Conservation (phyloP, 306 rosid species). For the Dryas octopetala region DNA sequence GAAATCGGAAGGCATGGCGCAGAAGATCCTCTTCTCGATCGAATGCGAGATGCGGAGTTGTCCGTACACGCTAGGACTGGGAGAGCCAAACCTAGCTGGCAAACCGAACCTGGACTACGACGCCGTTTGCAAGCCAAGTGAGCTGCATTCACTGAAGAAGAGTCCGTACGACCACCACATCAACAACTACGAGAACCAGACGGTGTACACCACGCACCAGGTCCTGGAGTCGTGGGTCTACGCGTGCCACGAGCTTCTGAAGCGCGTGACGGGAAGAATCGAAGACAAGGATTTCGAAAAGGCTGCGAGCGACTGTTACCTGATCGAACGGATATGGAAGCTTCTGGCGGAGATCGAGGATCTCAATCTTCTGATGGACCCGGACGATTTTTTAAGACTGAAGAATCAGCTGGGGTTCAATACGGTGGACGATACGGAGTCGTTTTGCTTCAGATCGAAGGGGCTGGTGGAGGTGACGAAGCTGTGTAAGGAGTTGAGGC, state of each 20-base stretch:
- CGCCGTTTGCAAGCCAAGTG: constrained; percentile 64
- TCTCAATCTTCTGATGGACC: constrained; percentile 77
- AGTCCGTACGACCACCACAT: constrained; percentile 51
- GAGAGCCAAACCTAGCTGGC: constrained; percentile 66
- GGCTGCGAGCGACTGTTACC: constrained; percentile 58
- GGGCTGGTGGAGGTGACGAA: constrained; percentile 61
- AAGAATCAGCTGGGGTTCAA: constrained; percentile 51
- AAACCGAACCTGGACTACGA: constrained; percentile 77
- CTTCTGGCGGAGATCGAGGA: constrained; percentile 65
- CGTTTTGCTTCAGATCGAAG: constrained; percentile 76
- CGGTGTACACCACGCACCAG: constrained; percentile 77
- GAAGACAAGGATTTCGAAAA: constrained; percentile 37
- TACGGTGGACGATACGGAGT: constrained; percentile 42
- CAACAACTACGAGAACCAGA: constrained; percentile 60
- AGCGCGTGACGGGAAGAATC: constrained; percentile 42
- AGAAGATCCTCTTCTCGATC: constrained; percentile 52
- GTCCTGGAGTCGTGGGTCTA: constrained; percentile 69
- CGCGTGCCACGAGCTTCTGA: constrained; percentile 41
- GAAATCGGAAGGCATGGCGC: constrained; percentile 47
- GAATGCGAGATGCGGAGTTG: constrained; percentile 74
- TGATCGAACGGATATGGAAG: constrained; percentile 82
- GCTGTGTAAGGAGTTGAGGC: constrained; percentile 63
- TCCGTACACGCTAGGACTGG: constrained; percentile 74
- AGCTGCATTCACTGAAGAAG: constrained; percentile 47
- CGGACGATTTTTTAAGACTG: constrained; percentile 69